Conservation (phyloP, 495 filamentous ascomycete species). For the Tuber calosporum region DNA sequence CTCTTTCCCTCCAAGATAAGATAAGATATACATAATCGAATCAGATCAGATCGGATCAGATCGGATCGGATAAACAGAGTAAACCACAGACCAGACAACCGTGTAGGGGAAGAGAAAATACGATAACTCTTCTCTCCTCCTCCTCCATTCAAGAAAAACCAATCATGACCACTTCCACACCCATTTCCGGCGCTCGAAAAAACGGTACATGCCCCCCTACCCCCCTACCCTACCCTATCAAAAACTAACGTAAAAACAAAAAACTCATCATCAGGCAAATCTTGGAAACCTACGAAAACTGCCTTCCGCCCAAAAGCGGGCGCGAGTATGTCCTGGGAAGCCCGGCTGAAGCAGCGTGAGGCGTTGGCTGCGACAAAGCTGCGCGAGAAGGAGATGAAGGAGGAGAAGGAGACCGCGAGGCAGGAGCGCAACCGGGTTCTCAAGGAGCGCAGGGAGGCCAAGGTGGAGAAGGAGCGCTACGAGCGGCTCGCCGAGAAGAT, state of each 20-base stretch:
- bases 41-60: neutral
- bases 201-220: conserved; percentile 37
- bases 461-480: conserved; percentile 88
- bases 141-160: neutral
- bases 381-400: conserved; percentile 88
- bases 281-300: conserved; percentile 76
- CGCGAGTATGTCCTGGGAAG: conserved; percentile 62
- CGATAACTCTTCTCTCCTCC: neutral
- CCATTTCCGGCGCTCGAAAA: conserved; percentile 44
- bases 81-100: neutral
- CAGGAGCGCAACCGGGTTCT: conserved; percentile 57
- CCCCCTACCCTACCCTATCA: neutral
- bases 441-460: conserved; percentile 71
- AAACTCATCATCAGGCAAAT: conserved; percentile 60
- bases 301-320: conserved; percentile 80
- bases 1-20: neutral
- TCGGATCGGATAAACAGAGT: neutral
- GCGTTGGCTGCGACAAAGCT: conserved; percentile 69
- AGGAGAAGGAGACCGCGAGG: conserved; percentile 82
- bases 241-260: neutral
- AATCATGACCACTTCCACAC: conserved; percentile 43
- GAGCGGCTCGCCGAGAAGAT: conserved; percentile 96
- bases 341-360: conserved; percentile 59
- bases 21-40: conserved; percentile 3
- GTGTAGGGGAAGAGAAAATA: neutral